Evolutionary conservation across 805 yeast species (phyloP).

Genomic region (Lipomyces spencermartinsiae): DNA sequence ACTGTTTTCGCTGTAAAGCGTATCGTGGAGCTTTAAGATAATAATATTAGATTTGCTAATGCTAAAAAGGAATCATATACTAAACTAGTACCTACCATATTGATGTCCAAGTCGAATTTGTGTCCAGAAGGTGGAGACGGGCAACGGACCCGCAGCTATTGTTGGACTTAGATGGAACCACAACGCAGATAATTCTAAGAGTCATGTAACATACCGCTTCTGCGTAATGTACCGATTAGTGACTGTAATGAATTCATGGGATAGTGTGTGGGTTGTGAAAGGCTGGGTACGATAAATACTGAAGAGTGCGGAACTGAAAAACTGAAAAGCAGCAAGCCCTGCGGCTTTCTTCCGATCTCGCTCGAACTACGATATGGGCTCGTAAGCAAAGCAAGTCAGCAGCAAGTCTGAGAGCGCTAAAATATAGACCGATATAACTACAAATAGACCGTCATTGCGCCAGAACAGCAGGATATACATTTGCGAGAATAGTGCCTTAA

Average conservation of each 20-base stretch:
- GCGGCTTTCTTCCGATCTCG: no score
- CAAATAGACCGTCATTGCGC: not conserved
- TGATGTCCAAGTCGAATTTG: slow-evolving; percentile 42
- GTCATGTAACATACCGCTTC: slow-evolving; percentile 24
- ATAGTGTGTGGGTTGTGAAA: not conserved
- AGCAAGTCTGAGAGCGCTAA: not conserved
- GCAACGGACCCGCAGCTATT: not conserved
- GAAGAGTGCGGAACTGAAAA: no score
- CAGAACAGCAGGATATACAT: not conserved
- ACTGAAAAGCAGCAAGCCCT: no score
- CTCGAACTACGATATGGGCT: no score
- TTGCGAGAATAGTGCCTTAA: not conserved
- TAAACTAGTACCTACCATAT: slow-evolving; percentile 50
- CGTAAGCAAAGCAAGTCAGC: not conserved
- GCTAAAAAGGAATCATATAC: not conserved
- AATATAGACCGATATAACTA: not conserved
- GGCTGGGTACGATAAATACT: not conserved
- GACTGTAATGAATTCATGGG: slow-evolving; percentile 24
- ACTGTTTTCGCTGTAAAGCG: slow-evolving; percentile 65
- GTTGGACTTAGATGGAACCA: not conserved
- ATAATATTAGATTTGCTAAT: not conserved
- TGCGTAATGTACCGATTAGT: slow-evolving; percentile 21
- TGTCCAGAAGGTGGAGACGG: not conserved
- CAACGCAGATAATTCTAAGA: not conserved
- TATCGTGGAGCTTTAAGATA: slow-evolving; percentile 4